Base-by-base conservation (phyloP, 352 stramenopile genomes). In the Pythium chondricola region DNA sequence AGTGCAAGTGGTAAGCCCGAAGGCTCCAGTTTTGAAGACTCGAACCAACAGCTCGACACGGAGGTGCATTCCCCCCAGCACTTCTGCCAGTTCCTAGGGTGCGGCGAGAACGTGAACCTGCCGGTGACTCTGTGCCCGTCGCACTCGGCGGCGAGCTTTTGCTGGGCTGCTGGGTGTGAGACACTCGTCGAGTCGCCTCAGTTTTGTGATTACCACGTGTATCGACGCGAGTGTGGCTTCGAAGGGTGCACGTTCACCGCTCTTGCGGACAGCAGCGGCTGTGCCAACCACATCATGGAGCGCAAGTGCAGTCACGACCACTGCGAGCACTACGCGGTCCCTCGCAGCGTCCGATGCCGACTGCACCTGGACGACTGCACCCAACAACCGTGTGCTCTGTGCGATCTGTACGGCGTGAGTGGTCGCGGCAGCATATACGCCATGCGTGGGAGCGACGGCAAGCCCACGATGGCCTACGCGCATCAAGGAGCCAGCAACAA, bases 271-370 rank as follows among this genome's bases (percentile, higher is more conserved):
- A 43, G 30, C 13, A 78, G 69, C 25, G 71, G 74, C 22, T 88
- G 77, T 41, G 21, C 56, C 25, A 58, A 68, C 26, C 77, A 88
- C 49, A 43, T 29, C 9, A 55, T 71, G 52, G 70, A 67, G 20
- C 53, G 47, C 11, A 65, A 60, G 20, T 88, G 77, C 46, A 66
- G 66, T 41, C 77, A 88, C 39, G 64, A 67, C 10, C 63, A 75
- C 36, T 88, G 77, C 43, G 71, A 72, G 41, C 85, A 88, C 45
- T 86, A 84, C 53, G 68, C 65, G 5, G 61, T 63, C n/a, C 52
- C 48, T 3, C 30, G 43, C 14, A 42, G 48, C 10, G 49, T 59
- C 21, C 69, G 56, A 14, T 85, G 72, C 35, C 49, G 69, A 2
- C 31, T 84, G 32, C 77, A 88, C 30, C 53, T 74, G 40, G 75